Base-by-base conservation (phyloP, 176 grass and related monocot species). In the Canna indica region DNA sequence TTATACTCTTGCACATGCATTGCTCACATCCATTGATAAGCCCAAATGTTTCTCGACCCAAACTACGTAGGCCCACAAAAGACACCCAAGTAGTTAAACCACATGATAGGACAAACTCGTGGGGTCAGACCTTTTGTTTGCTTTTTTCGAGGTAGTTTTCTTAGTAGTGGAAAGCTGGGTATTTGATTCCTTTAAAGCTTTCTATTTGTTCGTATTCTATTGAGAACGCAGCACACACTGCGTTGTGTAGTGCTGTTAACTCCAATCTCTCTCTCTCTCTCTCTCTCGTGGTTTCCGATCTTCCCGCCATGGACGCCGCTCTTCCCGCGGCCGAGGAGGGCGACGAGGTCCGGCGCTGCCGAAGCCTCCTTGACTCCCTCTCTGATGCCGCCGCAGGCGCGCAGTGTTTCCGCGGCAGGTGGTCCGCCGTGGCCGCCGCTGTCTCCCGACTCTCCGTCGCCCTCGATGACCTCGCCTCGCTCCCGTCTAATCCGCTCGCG, bases 371-470 rank as follows among this genome's bases (percentile, higher is more conserved):
- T 0, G 64, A 35, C 0, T 71, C 75, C 0, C 79, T 87, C 20
- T 84, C 91, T 1, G 54, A 76, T 15, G 80, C 87, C 0, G 79
- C 84, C 1, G 42, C 82, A 7, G 39, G 61, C 0, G 35, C 84
- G 0, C 73, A 77, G 30, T 70, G 44, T 13, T 70, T 70, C 44
- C 68, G 68, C 27, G 44, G 68, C 44, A 27, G 41, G 13, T 70
- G 41, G 68, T 44, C 50, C 14, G 18, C 64, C 50, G 27, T 77
- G 26, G 1, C 65, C 45, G 35, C 64, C 34, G 54, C 64, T 18
- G 64, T 87, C 28, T 15, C 30, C 1, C 84, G 82, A 12, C 85
- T 96, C 33, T 82, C 73, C 3, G 25, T 64, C 67, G 50, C 83
- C 2, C 78, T 96, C 41, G 24, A 60, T 3, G 66, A 81, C 38